Evolutionary conservation across 1,284 basidiomycete genomes (phyloP), one percentile per base, ranked within the genome.

Genomic region (Cutaneotrichosporon sp.): DNA sequence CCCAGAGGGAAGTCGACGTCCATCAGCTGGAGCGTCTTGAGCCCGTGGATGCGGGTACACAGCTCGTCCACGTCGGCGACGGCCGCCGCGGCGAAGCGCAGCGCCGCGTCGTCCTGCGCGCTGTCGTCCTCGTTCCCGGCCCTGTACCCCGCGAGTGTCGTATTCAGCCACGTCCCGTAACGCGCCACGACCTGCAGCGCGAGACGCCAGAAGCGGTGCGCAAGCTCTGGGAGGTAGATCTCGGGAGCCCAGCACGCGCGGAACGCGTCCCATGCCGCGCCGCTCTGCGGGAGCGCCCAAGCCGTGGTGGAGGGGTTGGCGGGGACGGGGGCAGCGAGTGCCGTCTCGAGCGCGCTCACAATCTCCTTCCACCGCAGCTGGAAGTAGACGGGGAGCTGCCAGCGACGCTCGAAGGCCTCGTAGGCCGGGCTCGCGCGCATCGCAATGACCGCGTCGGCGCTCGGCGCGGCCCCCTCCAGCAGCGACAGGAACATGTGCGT

Each of bases 321-420:
- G 42, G 20, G 25, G 10, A 52, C 33, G 4, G 65, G 45, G 8
- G 46, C 54, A 13, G 79, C 74, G 25, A 95, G 79, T 1, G 81
- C 79, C 10, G 87, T 86, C 79, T 97, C 95, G 16, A 95, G 80
- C 50, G 83, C 83, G 0, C 83, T 80, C 1, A 95, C 87, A 57
- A 97, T 90, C 71, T 97, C 94, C 75, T 97, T 95, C 89, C 94
- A 95, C n/a, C 95, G 86, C 67, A 99, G 82, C 75, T 99, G 95
- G 78, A 97, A 98, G 76, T 99, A 99, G 18, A 98, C 90, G 0
- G 92, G 90, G 7, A 99, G 83, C 74, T 98, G 95, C 95, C 95
- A 99, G 45, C 93, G 84, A 59, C 87, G 84, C 72, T 90, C 87
- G 71, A 98, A 95, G 0, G 87, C 78, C 8, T 75, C 69, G 76